Evolutionary conservation across 495 filamentous ascomycete species (phyloP).

Genomic region (Penicillium odoratum): DNA sequence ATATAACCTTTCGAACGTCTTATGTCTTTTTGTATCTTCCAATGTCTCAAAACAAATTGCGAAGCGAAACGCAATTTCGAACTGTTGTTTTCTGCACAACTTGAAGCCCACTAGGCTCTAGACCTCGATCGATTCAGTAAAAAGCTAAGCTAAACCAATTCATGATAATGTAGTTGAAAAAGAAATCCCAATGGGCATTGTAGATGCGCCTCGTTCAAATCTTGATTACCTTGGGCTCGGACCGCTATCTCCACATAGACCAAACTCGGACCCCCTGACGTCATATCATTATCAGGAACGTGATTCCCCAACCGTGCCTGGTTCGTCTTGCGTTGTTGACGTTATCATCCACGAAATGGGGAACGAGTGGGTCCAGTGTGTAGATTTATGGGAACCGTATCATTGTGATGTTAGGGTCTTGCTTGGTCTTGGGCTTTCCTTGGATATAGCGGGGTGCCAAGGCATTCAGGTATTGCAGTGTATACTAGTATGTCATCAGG

Average conservation of each 20-base stretch:
- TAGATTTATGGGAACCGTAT: background rate
- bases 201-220: background rate
- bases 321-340: background rate
- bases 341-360: background rate
- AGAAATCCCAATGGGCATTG: background rate
- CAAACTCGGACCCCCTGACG: background rate
- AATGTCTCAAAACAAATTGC: background rate
- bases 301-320: background rate
- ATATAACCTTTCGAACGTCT: constrained; percentile 1
- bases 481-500: background rate
- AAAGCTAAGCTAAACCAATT: background rate
- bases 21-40: constrained; percentile 2
- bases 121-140: background rate
- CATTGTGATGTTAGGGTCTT: background rate
- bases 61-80: background rate
- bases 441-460: background rate
- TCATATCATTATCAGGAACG: background rate
- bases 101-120: background rate
- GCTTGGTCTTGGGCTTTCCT: background rate
- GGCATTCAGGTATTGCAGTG: background rate
- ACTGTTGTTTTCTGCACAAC: background rate
- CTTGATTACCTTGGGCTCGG: background rate
- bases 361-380: background rate
- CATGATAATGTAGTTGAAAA: background rate
- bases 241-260: background rate